phyloP scores from a whole-genome alignment of 257 asterid genomes.

The Ocimum tenuiflorum region DNA sequence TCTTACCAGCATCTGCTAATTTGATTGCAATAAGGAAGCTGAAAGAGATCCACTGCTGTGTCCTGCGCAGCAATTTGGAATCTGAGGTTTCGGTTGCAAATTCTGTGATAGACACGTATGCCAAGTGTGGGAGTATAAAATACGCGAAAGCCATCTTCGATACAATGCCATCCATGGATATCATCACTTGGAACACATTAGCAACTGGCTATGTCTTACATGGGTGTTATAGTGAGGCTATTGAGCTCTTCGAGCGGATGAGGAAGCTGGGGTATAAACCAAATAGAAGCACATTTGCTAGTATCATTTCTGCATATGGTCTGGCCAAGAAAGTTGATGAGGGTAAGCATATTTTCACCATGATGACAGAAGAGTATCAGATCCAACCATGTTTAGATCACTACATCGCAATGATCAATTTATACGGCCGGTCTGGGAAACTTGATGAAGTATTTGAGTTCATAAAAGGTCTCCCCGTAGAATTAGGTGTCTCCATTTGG shows the following conservation, averaged over 20 bases:
- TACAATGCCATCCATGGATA: slow-evolving; percentile 46
- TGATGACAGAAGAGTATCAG: slow-evolving; percentile 43
- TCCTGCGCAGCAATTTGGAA: slow-evolving; percentile 39
- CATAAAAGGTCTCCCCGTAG: slow-evolving; percentile 34
- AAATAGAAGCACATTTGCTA: slow-evolving; percentile 60
- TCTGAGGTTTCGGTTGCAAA: slow-evolving; percentile 57
- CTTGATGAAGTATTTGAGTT: slow-evolving; percentile 60
- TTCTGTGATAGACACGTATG: slow-evolving; percentile 56
- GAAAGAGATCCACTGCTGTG: slow-evolving; percentile 70
- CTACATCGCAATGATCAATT: slow-evolving; percentile 56
- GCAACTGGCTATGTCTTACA: slow-evolving; percentile 53
- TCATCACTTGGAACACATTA: slow-evolving; percentile 78
- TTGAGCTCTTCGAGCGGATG: slow-evolving; percentile 59
- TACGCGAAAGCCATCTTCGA: slow-evolving; percentile 49
- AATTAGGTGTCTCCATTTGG: slow-evolving; percentile 54
- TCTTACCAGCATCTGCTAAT: slow-evolving; percentile 67
- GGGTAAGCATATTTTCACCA: slow-evolving; percentile 38
- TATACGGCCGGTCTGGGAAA: slow-evolving; percentile 67
- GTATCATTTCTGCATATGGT: slow-evolving; percentile 61
- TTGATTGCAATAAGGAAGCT: slow-evolving; percentile 55
- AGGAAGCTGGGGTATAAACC: slow-evolving; percentile 37
- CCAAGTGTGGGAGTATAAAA: slow-evolving; percentile 53
- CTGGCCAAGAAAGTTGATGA: slow-evolving; percentile 53
- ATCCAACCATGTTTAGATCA: slow-evolving; percentile 55
- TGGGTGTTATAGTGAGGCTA: slow-evolving; percentile 41